Percentiles rank a stretch among this genome's conserved stretches.
phyloP scores from a whole-genome alignment of 352 stramenopile species.

The Phytophthora vignae region DNA sequence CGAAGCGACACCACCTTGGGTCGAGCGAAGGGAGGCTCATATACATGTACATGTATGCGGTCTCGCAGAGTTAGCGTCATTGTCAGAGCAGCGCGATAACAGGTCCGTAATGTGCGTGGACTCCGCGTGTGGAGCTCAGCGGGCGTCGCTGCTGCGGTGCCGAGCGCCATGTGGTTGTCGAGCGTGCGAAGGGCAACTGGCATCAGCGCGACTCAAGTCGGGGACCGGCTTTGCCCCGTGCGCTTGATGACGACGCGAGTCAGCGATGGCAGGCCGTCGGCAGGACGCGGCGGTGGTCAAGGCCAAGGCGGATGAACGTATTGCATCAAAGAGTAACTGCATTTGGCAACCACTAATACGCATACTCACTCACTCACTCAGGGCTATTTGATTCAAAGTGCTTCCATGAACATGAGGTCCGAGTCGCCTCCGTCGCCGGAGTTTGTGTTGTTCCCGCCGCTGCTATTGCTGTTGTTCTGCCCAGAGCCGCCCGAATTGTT shows the following conservation, averaged over 20 bases:
- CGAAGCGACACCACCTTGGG: too few relatives aligned
- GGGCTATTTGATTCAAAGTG: constrained; percentile 44
- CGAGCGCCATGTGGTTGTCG: constrained; percentile 6
- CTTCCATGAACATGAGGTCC: constrained; percentile 84
- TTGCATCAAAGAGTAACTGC: constrained; percentile 11
- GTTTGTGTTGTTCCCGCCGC: constrained; percentile 41
- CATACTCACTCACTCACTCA: constrained; percentile 8
- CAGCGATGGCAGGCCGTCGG: too few relatives aligned
- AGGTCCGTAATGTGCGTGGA: neutral
- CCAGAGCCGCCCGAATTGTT: constrained; percentile 29
- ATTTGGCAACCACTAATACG: constrained; percentile 23
- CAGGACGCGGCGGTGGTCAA: too few relatives aligned
- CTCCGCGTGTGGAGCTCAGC: neutral
- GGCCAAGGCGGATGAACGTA: neutral
- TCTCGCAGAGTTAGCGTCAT: neutral
- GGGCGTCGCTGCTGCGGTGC: constrained; percentile 9
- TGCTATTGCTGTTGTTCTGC: constrained; percentile 37
- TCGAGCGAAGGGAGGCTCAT: too few relatives aligned
- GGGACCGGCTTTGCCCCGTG: constrained; percentile 18
- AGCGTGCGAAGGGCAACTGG: constrained; percentile 9
- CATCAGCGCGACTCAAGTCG: constrained; percentile 19
- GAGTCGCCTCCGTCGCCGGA: constrained; percentile 52
- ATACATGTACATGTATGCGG: too few relatives aligned
- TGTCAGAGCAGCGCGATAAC: neutral
- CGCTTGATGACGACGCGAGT: neutral